Evolutionary conservation across 495 filamentous ascomycete species (phyloP), one percentile per base, ranked within the genome.

Genomic region (Cenococcum geophilum): DNA sequence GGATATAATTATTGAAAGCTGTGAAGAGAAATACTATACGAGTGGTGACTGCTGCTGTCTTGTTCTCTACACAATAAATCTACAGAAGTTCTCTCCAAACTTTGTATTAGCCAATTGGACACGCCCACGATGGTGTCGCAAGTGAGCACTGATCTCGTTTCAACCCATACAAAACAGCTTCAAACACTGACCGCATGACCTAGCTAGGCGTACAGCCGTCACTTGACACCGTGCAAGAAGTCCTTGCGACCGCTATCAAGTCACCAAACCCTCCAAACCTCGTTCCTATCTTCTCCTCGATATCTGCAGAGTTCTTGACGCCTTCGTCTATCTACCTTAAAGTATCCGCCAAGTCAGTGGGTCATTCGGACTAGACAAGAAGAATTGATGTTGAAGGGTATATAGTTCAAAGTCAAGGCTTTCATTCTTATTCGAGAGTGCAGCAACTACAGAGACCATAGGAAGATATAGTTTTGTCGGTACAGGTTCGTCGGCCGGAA

Each of bases 391-490:
- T 50, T 68, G 51, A 68, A 23, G n/a, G 21, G 5, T 11, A 23
- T 16, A 40, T 49, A 81, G 80, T 62, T 74, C 80, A 59, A 77
- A 84, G 59, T 81, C 81, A 12, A 77, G 83, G 51, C 80, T 83
- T 60, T 89, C 86, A 9, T 97, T 97, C 71, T 82, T 97, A 37
- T 95, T 95, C 72, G 93, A 98, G 75, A 96, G 89, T 70, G 93
- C 91, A 6, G 89, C 90, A 22, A 95, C 89, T 14, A 84, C 85
- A 23, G 92, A 96, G 75, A 91, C 84, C 0, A 89, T 97, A 64
- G 92, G 91, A 37, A 79, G 95, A 64, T 96, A 95, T 71, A 95
- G 89, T 74, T 98, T 98, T 73, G 84, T 98, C 47, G 93, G 95
- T 60, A 88, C 89, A 59, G 87, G 89, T 88, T 65, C 49, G 79